Base-by-base conservation (phyloP, 2,329 filamentous ascomycete species). In the Neofusicoccum ribis region DNA sequence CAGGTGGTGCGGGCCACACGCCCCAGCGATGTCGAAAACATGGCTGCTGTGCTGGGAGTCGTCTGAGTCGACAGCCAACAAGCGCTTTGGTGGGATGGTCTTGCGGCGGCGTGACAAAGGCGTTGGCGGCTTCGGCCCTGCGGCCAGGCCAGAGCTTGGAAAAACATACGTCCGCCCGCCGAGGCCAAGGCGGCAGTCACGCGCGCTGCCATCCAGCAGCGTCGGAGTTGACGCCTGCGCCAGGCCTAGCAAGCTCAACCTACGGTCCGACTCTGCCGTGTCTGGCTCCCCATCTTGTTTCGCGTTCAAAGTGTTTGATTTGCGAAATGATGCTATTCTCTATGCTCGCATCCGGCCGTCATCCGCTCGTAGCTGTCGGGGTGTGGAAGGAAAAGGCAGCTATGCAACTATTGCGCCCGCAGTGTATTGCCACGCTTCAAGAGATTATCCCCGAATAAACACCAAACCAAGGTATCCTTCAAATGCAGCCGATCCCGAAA, bases 11-110 rank as follows among this genome's bases (percentile, higher is more conserved):
- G 76, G 63, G 73, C 72, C 64, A 68, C 73, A 72, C 77, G 77
- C 68, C 74, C 73, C 65, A 78, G 69, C 46, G 76, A 74, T 64
- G 74, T 74, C 68, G 76, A 73, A 70, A 79, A 77, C 77, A 79
- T 79, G 69, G 71, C 72, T 72, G 63, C 41, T 58, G 37, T 23
- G 60, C 37, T 63, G 49, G 49, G 9, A 63, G 47, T 44, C 39
- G 60, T 52, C 23, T 17, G 50, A 9, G 49, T 61, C 61, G 62
- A 64, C 62, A 47, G 62, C 51, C 62, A 60, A 51, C 37, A 39
- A 50, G 36, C 58, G 17, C 44, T 46, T 31, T 31, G 44, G 58
- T 47, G 43, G 58, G 58, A 61, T 47, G 58, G n/a, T 50, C 34
- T 14, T 49, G 44, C 46, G 43, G 46, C 46, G 44, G 58, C 58